A percentile compares a stretch with the other conserved stretches of the same genome.
Conservation (phyloP, 2,329 filamentous ascomycete genomes). For the Aspergillus oerlinghausenensis region DNA sequence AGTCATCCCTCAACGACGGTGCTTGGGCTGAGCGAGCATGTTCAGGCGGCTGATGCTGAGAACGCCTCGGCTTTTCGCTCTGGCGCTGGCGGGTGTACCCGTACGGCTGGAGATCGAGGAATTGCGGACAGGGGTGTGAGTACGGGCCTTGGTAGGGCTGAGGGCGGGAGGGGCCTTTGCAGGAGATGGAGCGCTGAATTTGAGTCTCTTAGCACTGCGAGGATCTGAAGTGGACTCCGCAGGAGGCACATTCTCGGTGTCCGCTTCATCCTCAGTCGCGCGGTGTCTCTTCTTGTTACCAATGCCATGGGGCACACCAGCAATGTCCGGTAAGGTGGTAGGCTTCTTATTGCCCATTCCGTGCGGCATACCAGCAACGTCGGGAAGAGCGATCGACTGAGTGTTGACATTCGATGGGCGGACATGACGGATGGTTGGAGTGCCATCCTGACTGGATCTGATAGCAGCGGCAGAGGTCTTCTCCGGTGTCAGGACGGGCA, state of each 20-base stretch:
- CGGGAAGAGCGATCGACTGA: conserved; percentile 20
- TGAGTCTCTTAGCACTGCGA: conserved; percentile 35
- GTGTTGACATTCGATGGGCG: conserved; percentile 27
- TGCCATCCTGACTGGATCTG: conserved; percentile 10
- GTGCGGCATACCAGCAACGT: conserved; percentile 34
- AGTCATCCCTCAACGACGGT: conserved; percentile 23
- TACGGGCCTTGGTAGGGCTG: conserved; percentile 33
- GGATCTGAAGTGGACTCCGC: conserved; percentile 17
- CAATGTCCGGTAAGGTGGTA: conserved; percentile 16
- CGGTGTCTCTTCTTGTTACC: conserved; percentile 39
- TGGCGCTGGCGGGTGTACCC: conserved; percentile 28
- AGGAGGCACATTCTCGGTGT: conserved; percentile 32
- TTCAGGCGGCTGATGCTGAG: conserved; percentile 46
- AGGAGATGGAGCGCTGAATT: conserved; percentile 24
- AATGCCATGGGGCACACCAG: conserved; percentile 34
- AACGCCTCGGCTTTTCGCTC: conserved; percentile 25
- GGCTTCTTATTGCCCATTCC: conserved; percentile 35
- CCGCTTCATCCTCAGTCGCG: conserved; percentile 25
- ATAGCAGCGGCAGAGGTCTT: conserved; percentile 14
- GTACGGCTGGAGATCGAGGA: conserved; percentile 12
- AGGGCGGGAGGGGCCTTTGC: conserved; percentile 18
- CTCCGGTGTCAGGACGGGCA: conserved; percentile 36
- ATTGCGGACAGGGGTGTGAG: conserved; percentile 28
- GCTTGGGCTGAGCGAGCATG: conserved; percentile 45
- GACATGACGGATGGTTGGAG: conserved; percentile 40